Evolutionary conservation across 805 yeast species (phyloP), one percentile per base, ranked within the genome.

Genomic region (Metschnikowia hibisci): DNA sequence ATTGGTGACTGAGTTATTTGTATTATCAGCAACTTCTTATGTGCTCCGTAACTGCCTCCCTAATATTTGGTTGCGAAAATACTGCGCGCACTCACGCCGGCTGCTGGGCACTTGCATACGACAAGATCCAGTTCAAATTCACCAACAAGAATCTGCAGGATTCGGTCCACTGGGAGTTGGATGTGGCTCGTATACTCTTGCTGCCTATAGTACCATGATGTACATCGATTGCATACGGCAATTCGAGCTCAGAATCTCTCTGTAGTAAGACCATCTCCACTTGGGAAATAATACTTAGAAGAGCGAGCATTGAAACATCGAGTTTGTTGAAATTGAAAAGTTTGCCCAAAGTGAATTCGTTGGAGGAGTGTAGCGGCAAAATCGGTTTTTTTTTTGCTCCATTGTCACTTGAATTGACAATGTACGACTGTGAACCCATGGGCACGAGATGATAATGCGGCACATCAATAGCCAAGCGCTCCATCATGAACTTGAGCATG

Each of bases 141-240:
- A 93, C 86, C 37, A 90, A 65, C 10, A 91, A 67, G 56, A 81
- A 85, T 54, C 85, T 84, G 64, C 96, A 89, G 1, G 95, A 91
- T 20, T 83, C 78, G 0, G 96, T 87, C 98, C 98, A 90, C 48
- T 84, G 87, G 34, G 80, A 79, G 58, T 82, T 83, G 3, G 86
- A 76, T 1, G 86, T 78, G 1, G 87, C 74, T 36, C 81, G 69
- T n/a, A 91, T 82, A 39, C 86, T 78, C 43, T 80, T 76, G 1
- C 87, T 89, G 1, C 93, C 95, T 28, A 91, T 83, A 41, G 76
- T 75, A 48, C 85, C 96, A 7, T 73, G 74, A 22, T 54, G 58
- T 5, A 53, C 16, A 1, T 77, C 72, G 62, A 90, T 87, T 14
- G 66, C 65, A 58, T 88, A 88, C 0, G 97, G 96, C 14, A 88